phyloP scores from a whole-genome alignment of 441 rosid genomes.

The Daphne laureola region DNA sequence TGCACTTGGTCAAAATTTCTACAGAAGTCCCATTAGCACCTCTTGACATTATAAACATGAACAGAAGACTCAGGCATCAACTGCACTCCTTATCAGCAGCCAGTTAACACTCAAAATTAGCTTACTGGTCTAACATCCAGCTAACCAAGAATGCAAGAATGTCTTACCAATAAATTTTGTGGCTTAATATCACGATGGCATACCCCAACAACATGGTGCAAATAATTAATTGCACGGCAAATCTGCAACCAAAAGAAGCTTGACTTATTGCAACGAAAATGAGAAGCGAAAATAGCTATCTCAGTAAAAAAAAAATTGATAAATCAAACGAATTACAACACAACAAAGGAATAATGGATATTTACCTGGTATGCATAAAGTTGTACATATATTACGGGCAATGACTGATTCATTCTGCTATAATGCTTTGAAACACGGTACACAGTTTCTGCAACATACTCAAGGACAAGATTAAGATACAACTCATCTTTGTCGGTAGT shows the following conservation, averaged over 20 bases:
- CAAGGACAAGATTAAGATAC: conserved; percentile 75
- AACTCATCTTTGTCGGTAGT: conserved; percentile 69
- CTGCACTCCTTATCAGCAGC: too few species aligned
- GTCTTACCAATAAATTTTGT: conserved; percentile 67
- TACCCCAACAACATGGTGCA: conserved; percentile 65
- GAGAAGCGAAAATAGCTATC: neutral
- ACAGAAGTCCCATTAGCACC: too few species aligned
- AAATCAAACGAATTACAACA: too few species aligned
- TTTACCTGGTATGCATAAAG: conserved; percentile 76
- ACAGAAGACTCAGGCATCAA: too few species aligned
- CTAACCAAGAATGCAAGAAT: conserved; percentile 4
- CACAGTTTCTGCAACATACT: conserved; percentile 74
- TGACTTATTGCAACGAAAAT: conserved; percentile 4
- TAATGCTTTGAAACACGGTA: conserved; percentile 64
- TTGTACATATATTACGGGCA: conserved; percentile 62
- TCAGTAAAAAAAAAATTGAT: neutral
- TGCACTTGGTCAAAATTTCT: neutral
- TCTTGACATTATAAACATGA: too few species aligned
- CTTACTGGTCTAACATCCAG: neutral
- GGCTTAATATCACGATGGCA: conserved; percentile 95
- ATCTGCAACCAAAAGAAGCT: conserved; percentile 37
- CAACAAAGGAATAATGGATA: conserved; percentile 4
- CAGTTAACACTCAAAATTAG: too few species aligned
- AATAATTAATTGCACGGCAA: conserved; percentile 72
- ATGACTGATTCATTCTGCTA: conserved; percentile 52